Conservation (phyloP, 805 yeast genomes). For the Metschnikowia gelsemii region DNA sequence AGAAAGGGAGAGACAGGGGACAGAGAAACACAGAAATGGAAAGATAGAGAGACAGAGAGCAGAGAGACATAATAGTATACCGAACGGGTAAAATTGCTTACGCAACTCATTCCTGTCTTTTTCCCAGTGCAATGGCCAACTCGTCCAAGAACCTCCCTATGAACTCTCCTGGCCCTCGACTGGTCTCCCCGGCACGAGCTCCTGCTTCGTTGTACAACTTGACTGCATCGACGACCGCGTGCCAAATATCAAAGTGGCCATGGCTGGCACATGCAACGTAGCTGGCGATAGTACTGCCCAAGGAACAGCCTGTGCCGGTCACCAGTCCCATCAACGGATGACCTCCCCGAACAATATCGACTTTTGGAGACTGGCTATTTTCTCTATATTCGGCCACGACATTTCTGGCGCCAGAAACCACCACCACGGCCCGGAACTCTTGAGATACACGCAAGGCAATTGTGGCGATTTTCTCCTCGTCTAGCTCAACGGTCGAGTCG, state of each 20-base stretch:
- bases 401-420: slow-evolving; percentile 59
- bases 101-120: slow-evolving; percentile 3
- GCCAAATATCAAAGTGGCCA: slow-evolving; percentile 29
- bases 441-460: slow-evolving; percentile 50
- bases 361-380: slow-evolving; percentile 1
- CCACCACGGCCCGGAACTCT: slow-evolving; percentile 58
- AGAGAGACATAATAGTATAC: too few relatives aligned
- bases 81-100: too few relatives aligned
- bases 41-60: too few relatives aligned
- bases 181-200: slow-evolving; percentile 42
- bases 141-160: slow-evolving; percentile 47
- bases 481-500: slow-evolving; percentile 41
- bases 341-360: slow-evolving; percentile 51
- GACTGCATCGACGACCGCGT: slow-evolving; percentile 56
- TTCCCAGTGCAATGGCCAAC: slow-evolving; percentile 14
- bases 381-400: slow-evolving; percentile 21
- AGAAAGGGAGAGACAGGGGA: too few relatives aligned
- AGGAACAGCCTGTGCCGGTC: slow-evolving; percentile 82
- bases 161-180: slow-evolving; percentile 57
- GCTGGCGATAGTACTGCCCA: slow-evolving; percentile 71
- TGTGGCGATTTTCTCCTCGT: slow-evolving; percentile 26
- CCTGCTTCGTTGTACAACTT: slow-evolving; percentile 63
- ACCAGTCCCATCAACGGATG: slow-evolving; percentile 59
- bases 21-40: too few relatives aligned
- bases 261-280: slow-evolving; percentile 39